Evolutionary conservation across 345 rosid species (phyloP).

Genomic region (Corchorus capsularis): DNA sequence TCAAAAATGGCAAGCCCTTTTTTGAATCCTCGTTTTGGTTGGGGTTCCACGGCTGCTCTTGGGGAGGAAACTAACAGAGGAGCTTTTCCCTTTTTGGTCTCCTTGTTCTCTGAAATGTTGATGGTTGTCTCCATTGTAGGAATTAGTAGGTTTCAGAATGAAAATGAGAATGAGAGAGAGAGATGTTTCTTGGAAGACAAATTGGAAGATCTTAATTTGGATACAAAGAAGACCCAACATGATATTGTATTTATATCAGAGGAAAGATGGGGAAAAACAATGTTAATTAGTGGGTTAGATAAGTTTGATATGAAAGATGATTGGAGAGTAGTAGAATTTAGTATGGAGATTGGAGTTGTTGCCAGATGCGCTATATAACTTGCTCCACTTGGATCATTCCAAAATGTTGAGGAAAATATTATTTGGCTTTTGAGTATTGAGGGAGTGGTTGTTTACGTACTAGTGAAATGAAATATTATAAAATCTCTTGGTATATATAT

Average conservation of each 20-base stretch:
- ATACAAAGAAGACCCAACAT: neutral
- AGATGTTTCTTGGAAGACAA: neutral
- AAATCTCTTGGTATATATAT: too few relatives aligned
- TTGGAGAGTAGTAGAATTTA: neutral
- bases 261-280: neutral
- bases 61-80: neutral
- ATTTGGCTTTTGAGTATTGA: neutral
- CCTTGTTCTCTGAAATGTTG: slow-evolving; percentile 18
- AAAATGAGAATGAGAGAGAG: neutral
- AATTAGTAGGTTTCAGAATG: neutral
- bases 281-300: slow-evolving; percentile 23
- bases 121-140: slow-evolving; percentile 33
- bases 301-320: neutral
- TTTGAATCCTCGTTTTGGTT: slow-evolving; percentile 32
- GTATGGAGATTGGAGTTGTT: slow-evolving; percentile 31
- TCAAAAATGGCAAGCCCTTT: slow-evolving; percentile 49
- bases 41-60: slow-evolving; percentile 5
- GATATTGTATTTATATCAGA: neutral
- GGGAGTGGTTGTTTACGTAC: too few relatives aligned
- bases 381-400: slow-evolving; percentile 32
- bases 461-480: too few relatives aligned
- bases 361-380: slow-evolving; percentile 22
- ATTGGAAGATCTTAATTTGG: neutral
- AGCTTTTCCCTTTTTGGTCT: slow-evolving; percentile 34
- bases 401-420: neutral